Evolutionary conservation across 2,329 filamentous ascomycete species (phyloP).

Genomic region (Cladosporium sp.): DNA sequence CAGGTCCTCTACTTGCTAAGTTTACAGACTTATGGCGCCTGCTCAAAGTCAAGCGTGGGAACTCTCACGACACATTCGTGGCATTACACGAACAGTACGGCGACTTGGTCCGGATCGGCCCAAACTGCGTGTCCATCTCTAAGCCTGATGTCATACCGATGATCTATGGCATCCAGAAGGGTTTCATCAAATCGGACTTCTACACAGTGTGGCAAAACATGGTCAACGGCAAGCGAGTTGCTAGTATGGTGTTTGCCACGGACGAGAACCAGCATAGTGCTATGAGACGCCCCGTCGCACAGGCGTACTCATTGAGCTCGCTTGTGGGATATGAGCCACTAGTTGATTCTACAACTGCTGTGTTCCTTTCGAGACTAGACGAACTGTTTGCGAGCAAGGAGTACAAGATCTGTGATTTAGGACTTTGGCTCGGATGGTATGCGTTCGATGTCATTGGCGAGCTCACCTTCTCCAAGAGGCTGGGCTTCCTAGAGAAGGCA

Average conservation of each 20-base stretch:
- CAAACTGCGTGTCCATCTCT: slow-evolving; percentile 70
- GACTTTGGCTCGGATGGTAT: slow-evolving; percentile 75
- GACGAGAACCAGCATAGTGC: slow-evolving; percentile 22
- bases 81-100: slow-evolving; percentile 73
- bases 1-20: neutral
- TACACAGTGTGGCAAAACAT: slow-evolving; percentile 21
- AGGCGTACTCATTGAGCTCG: slow-evolving; percentile 55
- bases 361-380: slow-evolving; percentile 62
- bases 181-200: slow-evolving; percentile 45
- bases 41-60: neutral
- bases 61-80: slow-evolving; percentile 57
- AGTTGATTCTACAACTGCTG: slow-evolving; percentile 69
- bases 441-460: slow-evolving; percentile 76
- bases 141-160: slow-evolving; percentile 57
- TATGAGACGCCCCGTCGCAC: slow-evolving; percentile 24
- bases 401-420: slow-evolving; percentile 60
- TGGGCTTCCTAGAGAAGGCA: slow-evolving; percentile 26
- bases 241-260: slow-evolving; percentile 31
- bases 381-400: slow-evolving; percentile 53
- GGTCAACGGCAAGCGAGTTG: slow-evolving; percentile 28
- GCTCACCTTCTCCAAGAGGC: slow-evolving; percentile 40
- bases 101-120: slow-evolving; percentile 78
- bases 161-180: slow-evolving; percentile 21
- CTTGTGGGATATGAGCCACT: slow-evolving; percentile 76
- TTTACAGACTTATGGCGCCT: neutral